Evolutionary conservation across 768 basidiomycete species (phyloP).

Genomic region (Lepiota venenata): DNA sequence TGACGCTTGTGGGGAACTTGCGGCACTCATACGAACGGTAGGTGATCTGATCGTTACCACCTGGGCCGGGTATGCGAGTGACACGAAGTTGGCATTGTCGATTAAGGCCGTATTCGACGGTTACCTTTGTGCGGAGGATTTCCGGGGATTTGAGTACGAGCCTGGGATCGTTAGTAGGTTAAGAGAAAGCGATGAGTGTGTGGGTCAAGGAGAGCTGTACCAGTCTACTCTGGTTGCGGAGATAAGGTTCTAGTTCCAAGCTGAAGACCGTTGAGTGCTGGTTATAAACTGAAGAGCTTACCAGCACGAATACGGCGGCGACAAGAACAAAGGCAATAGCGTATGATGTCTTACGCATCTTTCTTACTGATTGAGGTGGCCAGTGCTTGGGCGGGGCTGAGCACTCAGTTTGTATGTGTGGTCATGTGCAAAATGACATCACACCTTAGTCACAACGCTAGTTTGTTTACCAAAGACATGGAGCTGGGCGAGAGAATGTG

Average conservation of each 20-base stretch:
- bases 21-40: slow-evolving; percentile 63
- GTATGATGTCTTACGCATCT: slow-evolving; percentile 68
- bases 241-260: slow-evolving; percentile 46
- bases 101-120: slow-evolving; percentile 55
- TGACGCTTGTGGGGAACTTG: slow-evolving; percentile 54
- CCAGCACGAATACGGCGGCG: slow-evolving; percentile 44
- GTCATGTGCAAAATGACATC: too few species aligned
- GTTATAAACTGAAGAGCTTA: slow-evolving; percentile 26
- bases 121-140: slow-evolving; percentile 42
- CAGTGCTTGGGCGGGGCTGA: too few species aligned
- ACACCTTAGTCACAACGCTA: too few species aligned
- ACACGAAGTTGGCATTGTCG: slow-evolving; percentile 52
- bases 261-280: not conserved
- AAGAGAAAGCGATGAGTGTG: not conserved
- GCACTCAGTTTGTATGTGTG: too few species aligned
- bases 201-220: slow-evolving; percentile 30
- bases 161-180: slow-evolving; percentile 27
- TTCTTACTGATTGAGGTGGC: slow-evolving; percentile 19
- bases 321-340: slow-evolving; percentile 60
- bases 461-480: too few species aligned
- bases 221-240: slow-evolving; percentile 61
- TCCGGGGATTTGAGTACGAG: slow-evolving; percentile 41
- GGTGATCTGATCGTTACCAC: slow-evolving; percentile 38
- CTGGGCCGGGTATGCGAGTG: slow-evolving; percentile 43
- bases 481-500: too few species aligned